A percentile compares a stretch with the other conserved stretches of the same genome.
phyloP scores from a whole-genome alignment of 2,329 filamentous ascomycete species.

The Xylaria sp. region DNA sequence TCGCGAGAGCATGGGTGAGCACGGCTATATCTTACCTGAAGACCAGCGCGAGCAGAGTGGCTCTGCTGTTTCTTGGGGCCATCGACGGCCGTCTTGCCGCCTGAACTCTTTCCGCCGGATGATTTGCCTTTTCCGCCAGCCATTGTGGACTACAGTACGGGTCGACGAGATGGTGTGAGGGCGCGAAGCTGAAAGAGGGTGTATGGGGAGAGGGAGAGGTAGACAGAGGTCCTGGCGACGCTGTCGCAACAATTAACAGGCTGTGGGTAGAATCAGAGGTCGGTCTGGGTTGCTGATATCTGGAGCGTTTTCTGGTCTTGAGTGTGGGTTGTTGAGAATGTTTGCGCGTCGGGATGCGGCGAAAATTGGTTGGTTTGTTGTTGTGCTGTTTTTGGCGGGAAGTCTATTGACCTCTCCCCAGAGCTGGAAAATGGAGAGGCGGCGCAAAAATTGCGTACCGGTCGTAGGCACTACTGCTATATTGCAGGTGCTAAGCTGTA shows the following conservation, averaged over 20 bases:
- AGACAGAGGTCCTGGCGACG: conserved; percentile 8
- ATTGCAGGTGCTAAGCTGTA: background rate
- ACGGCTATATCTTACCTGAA: conserved; percentile 77
- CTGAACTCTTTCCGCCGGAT: conserved; percentile 74
- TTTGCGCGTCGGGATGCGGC: conserved; percentile 45
- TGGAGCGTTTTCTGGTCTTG: conserved; percentile 15
- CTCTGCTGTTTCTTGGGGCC: conserved; percentile 89
- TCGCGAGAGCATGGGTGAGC: conserved; percentile 25
- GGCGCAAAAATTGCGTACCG: conserved; percentile 38
- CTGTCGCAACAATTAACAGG: conserved; percentile 22
- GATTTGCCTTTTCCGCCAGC: conserved; percentile 95
- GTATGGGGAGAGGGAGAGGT: conserved; percentile 2
- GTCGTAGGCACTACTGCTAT: background rate
- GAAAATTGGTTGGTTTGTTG: conserved; percentile 48
- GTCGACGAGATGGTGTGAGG: conserved; percentile 32
- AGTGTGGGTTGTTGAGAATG: conserved; percentile 30
- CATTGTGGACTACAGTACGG: conserved; percentile 57
- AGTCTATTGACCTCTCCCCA: conserved; percentile 34
- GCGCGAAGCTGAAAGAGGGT: conserved; percentile 36
- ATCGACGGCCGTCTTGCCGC: conserved; percentile 60
- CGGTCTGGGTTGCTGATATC: conserved; percentile 26
- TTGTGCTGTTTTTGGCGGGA: conserved; percentile 43
- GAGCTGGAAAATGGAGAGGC: conserved; percentile 45
- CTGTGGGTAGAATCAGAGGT: conserved; percentile 8
- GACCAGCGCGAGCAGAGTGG: conserved; percentile 92